Base-by-base conservation (phyloP, 352 stramenopile species). In the Phytophthora europaea region DNA sequence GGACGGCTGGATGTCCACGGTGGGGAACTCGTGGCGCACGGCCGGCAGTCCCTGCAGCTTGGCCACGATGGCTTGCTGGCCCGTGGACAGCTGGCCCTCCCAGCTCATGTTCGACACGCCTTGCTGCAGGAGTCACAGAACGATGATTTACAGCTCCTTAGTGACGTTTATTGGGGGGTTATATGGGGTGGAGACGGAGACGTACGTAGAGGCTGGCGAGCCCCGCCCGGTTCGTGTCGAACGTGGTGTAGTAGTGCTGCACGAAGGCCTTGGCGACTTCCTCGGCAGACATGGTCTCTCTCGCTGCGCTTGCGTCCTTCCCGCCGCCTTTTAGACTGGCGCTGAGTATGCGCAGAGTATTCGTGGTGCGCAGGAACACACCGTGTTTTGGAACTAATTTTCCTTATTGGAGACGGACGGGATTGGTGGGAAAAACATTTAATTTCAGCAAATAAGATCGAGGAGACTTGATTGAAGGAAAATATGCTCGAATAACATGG, bases 1-100 rank as follows among this genome's bases (percentile, higher is more conserved):
- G 7, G 91, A 98, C 23, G 95, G 94, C 88, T 99, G 96, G 56
- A 99, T 94, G 80, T 99, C 97, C 59, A 98, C 90, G 4, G 87
- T 96, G 65, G 96, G 91, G 65, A 88, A 90, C 70, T 89, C 81
- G 78, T 99, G 96, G 45, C 80, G 84, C 66, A 93, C 80, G 34
- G 73, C 50, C 43, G 90, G 88, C 36, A 95, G 73, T 61, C 67
- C 63, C 54, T 88, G 84, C 33, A 99, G 81, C 83, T 99, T 99
- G 36, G 82, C 73, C 67, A 98, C 80, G 70, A 99, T 99, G 38
- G 74, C 78, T 78, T 94, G 85, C 63, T 88, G 94, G 70, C 90
- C 88, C 47, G 81, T 86, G 36, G 84, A 62, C 78, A 92, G 83
- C 59, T 76, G 58, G 23, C 87, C 88, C 65, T 97, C 90, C 82